Percentiles rank a stretch among this genome's conserved stretches.
Evolutionary conservation across 768 basidiomycete genomes (phyloP).

Genomic region (Atractiella rhizophila): DNA sequence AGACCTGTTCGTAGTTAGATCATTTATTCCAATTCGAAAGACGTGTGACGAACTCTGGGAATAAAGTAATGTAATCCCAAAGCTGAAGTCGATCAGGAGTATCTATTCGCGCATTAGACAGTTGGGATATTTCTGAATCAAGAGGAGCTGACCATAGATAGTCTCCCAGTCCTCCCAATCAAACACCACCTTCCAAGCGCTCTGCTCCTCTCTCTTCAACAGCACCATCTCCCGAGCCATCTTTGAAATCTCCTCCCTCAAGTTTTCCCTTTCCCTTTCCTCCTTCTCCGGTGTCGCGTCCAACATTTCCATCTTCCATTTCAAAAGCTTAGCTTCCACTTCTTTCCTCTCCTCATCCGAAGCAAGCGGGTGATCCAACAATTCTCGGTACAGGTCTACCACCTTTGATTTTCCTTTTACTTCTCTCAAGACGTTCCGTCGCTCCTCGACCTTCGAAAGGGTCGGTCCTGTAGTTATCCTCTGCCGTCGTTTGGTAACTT

Average conservation of each 20-base stretch:
- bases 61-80: slow-evolving; percentile 1
- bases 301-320: slow-evolving; percentile 20
- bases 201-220: slow-evolving; percentile 46
- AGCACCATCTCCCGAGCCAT: slow-evolving; percentile 51
- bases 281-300: slow-evolving; percentile 24
- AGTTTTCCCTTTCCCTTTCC: slow-evolving; percentile 18
- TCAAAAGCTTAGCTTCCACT: slow-evolving; percentile 50
- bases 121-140: background rate
- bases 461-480: slow-evolving; percentile 35
- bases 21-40: background rate
- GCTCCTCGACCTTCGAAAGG: slow-evolving; percentile 15
- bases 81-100: slow-evolving; percentile 3
- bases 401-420: slow-evolving; percentile 13
- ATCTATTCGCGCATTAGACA: background rate
- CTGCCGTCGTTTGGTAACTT: slow-evolving; percentile 51
- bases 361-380: slow-evolving; percentile 57
- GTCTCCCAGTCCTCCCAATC: slow-evolving; percentile 37
- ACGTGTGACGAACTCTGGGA: background rate
- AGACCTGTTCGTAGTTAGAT: background rate
- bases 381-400: slow-evolving; percentile 44
- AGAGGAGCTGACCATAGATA: slow-evolving; percentile 6
- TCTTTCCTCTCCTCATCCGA: slow-evolving; percentile 50
- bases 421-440: slow-evolving; percentile 17
- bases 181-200: slow-evolving; percentile 55
- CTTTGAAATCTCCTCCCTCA: slow-evolving; percentile 41